Evolutionary conservation across 768 basidiomycete genomes (phyloP).

Genomic region (Hortiboletus campestris): DNA sequence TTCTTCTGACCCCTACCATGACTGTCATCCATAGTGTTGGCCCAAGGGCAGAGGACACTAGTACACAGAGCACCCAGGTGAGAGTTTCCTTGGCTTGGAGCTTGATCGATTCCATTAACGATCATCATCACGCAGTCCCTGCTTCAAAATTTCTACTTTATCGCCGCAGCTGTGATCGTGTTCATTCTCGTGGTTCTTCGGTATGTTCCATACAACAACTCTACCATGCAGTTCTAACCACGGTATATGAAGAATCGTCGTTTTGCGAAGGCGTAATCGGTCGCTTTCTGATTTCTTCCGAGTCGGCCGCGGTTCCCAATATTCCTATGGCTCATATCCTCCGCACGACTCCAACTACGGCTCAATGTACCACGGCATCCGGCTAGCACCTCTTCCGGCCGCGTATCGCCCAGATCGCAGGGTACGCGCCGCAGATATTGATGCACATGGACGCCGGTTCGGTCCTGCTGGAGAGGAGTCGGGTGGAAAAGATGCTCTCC

Average conservation of each 20-base stretch:
- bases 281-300: constrained; percentile 22
- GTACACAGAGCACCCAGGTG: constrained; percentile 8
- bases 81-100: not conserved
- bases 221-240: not conserved
- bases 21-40: not conserved
- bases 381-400: constrained; percentile 21
- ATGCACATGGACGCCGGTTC: constrained; percentile 40
- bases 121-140: constrained; percentile 12
- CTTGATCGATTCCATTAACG: not conserved
- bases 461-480: constrained; percentile 31
- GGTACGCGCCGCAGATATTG: constrained; percentile 37
- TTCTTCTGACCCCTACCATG: constrained; percentile 1
- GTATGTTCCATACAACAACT: constrained; percentile 2
- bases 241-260: constrained; percentile 11
- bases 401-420: constrained; percentile 21
- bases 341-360: not conserved
- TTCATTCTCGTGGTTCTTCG: constrained; percentile 20
- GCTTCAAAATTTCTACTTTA: constrained; percentile 25
- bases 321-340: constrained; percentile 3
- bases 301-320: not conserved
- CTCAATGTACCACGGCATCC: constrained; percentile 15
- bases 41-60: not conserved
- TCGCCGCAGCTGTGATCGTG: constrained; percentile 12
- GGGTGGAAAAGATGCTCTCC: constrained; percentile 45
- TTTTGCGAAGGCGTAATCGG: constrained; percentile 25